Conservation (phyloP, 2,329 filamentous ascomycete species). For the Lanzia echinophila region DNA sequence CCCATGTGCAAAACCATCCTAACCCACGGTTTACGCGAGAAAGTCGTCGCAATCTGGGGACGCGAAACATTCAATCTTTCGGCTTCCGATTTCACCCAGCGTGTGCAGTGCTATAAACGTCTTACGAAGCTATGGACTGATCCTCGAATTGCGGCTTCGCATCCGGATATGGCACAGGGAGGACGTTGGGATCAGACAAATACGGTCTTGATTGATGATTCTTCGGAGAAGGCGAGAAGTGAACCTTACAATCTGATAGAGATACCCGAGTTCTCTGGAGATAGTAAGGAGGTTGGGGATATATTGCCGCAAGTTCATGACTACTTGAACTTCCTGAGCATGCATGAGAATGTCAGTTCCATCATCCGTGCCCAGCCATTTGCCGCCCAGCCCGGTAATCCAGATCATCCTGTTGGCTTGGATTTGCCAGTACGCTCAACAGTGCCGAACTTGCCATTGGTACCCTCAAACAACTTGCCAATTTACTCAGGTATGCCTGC, state of each 20-base stretch:
- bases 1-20: constrained; percentile 63
- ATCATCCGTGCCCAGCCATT: constrained; percentile 51
- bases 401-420: constrained; percentile 1
- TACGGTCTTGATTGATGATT: constrained; percentile 87
- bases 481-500: neutral
- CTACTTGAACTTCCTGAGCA: constrained; percentile 49
- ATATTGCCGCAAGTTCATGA: constrained; percentile 55
- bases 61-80: constrained; percentile 70
- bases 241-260: constrained; percentile 80
- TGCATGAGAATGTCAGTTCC: constrained; percentile 54
- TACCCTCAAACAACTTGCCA: too few species aligned
- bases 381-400: constrained; percentile 14
- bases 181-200: constrained; percentile 71
- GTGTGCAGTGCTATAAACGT: constrained; percentile 86
- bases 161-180: constrained; percentile 37
- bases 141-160: constrained; percentile 35
- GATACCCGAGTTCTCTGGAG: constrained; percentile 67
- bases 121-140: constrained; percentile 66
- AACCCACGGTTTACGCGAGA: constrained; percentile 41
- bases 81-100: constrained; percentile 53
- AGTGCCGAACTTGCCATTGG: neutral
- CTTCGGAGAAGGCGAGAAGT: constrained; percentile 66
- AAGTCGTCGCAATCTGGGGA: constrained; percentile 67
- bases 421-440: neutral
- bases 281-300: constrained; percentile 32